phyloP scores from a whole-genome alignment of 2,329 filamentous ascomycete genomes.

The Triangularia verruculosa region DNA sequence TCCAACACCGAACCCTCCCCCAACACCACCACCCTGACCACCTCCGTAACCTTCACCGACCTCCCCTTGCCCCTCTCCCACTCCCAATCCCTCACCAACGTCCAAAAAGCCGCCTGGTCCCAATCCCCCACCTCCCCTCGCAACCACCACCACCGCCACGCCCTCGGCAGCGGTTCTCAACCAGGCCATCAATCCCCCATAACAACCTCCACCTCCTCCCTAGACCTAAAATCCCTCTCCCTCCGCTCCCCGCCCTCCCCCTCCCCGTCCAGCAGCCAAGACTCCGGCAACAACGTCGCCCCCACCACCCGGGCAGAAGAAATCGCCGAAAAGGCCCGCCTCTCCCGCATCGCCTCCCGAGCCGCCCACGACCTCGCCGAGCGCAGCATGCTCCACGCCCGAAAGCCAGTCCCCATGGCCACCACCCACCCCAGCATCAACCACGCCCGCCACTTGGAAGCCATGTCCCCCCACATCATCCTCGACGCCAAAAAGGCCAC shows the following conservation, averaged over 20 bases:
- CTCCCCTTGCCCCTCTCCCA: slow-evolving; percentile 19
- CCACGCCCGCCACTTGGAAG: slow-evolving; percentile 53
- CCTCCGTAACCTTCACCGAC: slow-evolving; percentile 25
- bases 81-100: slow-evolving; percentile 25
- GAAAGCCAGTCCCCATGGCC: slow-evolving; percentile 45
- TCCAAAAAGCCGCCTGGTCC: slow-evolving; percentile 17
- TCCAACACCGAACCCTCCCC: slow-evolving; percentile 22
- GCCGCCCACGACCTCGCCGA: slow-evolving; percentile 54
- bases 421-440: slow-evolving; percentile 58
- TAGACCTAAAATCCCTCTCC: slow-evolving; percentile 5
- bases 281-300: slow-evolving; percentile 13
- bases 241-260: slow-evolving; percentile 8
- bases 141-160: slow-evolving; percentile 14
- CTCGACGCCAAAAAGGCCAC: slow-evolving; percentile 75
- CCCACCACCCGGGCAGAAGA: slow-evolving; percentile 48
- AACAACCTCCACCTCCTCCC: slow-evolving; percentile 13
- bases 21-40: slow-evolving; percentile 21
- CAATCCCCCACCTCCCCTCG: slow-evolving; percentile 19
- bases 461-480: slow-evolving; percentile 64
- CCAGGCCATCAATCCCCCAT: slow-evolving; percentile 3
- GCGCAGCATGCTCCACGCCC: slow-evolving; percentile 54
- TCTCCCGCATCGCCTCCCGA: slow-evolving; percentile 56
- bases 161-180: slow-evolving; percentile 18
- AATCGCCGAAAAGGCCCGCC: slow-evolving; percentile 59
- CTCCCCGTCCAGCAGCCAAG: slow-evolving; percentile 13